Conservation (phyloP, 140 eudicot genomes). For the Anethum foeniculum region DNA sequence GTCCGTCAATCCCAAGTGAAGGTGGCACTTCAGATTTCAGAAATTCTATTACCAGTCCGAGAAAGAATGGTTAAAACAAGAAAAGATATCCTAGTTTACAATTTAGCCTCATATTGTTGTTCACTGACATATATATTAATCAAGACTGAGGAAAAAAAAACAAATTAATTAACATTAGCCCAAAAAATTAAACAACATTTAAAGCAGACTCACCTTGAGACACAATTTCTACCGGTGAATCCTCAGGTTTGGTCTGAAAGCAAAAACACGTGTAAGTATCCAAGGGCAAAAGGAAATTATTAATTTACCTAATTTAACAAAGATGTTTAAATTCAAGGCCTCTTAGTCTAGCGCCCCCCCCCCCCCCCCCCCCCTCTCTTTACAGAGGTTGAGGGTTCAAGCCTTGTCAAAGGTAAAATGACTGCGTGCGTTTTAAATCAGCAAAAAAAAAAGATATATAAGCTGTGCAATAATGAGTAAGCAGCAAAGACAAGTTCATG, state of each 20-base stretch:
- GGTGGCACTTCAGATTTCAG: conserved; percentile 8
- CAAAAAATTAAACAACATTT: conserved; percentile 4
- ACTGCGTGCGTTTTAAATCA: not conserved
- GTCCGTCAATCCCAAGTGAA: conserved; percentile 17
- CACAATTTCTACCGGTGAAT: conserved; percentile 18
- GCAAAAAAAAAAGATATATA: not conserved
- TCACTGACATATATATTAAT: not conserved
- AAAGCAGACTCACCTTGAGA: conserved; percentile 24
- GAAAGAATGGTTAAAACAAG: not conserved
- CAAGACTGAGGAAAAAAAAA: conserved; percentile 1
- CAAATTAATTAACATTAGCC: conserved; percentile 14
- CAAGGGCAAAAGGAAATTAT: not conserved
- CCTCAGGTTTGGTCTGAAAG: conserved; percentile 36
- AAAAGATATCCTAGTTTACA: not conserved
- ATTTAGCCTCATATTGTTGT: not conserved
- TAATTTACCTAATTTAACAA: not conserved
- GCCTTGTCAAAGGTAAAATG: not conserved
- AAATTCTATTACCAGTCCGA: conserved; percentile 7
- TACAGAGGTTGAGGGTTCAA: not conserved
- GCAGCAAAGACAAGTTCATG: not conserved
- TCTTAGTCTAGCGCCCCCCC: not conserved
- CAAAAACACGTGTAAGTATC: conserved; percentile 18
- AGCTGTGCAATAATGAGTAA: not conserved
- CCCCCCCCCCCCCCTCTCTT: not conserved
- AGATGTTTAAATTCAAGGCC: not conserved